phyloP scores from a whole-genome alignment of 176 grass and related monocot genomes.

The Avena insularis region DNA sequence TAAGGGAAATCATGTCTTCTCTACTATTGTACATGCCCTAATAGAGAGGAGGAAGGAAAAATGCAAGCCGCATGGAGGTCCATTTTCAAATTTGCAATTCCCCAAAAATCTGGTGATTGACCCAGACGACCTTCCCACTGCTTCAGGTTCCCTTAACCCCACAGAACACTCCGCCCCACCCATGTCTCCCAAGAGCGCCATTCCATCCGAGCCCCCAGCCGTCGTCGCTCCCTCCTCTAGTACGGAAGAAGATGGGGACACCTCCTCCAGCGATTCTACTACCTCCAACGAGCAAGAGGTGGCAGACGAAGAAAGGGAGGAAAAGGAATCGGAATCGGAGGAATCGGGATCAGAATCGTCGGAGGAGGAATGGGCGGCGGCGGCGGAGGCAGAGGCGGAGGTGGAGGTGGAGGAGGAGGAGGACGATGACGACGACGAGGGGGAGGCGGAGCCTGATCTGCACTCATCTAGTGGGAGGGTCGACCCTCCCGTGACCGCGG shows the following conservation, averaged over 20 bases:
- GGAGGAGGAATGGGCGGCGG: neutral
- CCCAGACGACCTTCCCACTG: no score
- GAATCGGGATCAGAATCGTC: neutral
- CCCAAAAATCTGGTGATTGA: no score
- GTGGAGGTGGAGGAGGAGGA: neutral
- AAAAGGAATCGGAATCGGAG: neutral
- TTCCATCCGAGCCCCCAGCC: neutral
- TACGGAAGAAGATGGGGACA: neutral
- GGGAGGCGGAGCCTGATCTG: neutral
- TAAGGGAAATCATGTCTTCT: no score
- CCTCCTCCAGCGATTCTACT: neutral
- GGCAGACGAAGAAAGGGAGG: neutral
- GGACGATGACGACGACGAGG: neutral
- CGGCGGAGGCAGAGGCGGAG: no score
- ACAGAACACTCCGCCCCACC: neutral
- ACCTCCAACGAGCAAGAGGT: neutral
- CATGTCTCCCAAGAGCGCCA: neutral
- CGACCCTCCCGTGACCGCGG: neutral
- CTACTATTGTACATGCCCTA: no score
- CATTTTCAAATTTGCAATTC: no score
- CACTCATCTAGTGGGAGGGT: neutral
- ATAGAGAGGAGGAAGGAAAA: no score
- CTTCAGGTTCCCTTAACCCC: neutral
- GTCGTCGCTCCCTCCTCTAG: neutral
- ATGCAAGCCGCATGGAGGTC: no score